Percentiles rank a stretch among this genome's conserved stretches.
phyloP scores from a whole-genome alignment of 2,329 filamentous ascomycete species.

The Paramyrothecium roridum region DNA sequence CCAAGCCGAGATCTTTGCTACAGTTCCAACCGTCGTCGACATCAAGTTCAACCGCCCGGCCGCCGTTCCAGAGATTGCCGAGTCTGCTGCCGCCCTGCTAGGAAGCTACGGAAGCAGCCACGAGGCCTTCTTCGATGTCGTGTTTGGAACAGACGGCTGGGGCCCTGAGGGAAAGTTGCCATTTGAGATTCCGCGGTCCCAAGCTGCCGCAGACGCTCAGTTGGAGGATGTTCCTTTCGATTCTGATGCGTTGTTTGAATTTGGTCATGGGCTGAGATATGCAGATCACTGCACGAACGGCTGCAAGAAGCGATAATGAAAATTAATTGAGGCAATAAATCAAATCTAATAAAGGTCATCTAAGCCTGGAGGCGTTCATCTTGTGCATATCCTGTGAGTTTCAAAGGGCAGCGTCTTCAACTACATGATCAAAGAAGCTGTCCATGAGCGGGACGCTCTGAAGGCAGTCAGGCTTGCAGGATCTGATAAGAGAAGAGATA shows the following conservation, averaged over 20 bases:
- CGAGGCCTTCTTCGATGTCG: slow-evolving; percentile 40
- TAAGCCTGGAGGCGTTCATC: neutral
- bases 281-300: slow-evolving; percentile 15
- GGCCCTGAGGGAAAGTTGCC: slow-evolving; percentile 30
- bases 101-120: slow-evolving; percentile 36
- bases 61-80: neutral
- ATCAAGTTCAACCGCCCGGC: slow-evolving; percentile 14
- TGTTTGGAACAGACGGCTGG: slow-evolving; percentile 28
- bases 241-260: slow-evolving; percentile 22
- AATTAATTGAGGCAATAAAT: too few species aligned
- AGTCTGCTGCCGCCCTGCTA: slow-evolving; percentile 24
- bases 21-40: slow-evolving; percentile 38
- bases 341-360: too few species aligned
- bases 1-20: slow-evolving; percentile 28
- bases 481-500: neutral
- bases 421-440: neutral
- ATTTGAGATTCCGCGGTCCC: slow-evolving; percentile 41
- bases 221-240: slow-evolving; percentile 24
- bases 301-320: neutral
- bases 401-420: neutral
- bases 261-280: slow-evolving; percentile 25
- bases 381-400: neutral
- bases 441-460: neutral
- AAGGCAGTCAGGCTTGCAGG: neutral
- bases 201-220: slow-evolving; percentile 34